These are phyloP conservation scores for Cryptococcus jaspeensis DNA, from an alignment of 1,284 basidiomycete genomes.

Conservation along the genomic window DNA sequence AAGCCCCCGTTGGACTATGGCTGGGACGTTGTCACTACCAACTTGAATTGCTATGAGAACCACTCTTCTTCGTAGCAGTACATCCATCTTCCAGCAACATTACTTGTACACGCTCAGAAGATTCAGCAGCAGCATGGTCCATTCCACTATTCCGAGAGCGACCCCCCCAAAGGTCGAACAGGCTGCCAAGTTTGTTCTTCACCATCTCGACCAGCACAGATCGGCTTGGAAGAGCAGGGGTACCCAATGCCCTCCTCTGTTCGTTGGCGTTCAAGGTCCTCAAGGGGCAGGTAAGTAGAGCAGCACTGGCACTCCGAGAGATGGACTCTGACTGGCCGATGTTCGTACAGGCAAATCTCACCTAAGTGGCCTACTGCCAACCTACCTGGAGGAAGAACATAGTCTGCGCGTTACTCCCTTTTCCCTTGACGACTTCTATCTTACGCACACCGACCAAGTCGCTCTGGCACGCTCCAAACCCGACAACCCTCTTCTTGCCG, in stretches of 20 bases:
- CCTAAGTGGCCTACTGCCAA: slow-evolving; percentile 27
- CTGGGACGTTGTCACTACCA: too few relatives aligned
- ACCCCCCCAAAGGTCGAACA: not conserved
- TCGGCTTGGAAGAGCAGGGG: not conserved
- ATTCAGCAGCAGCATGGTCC: too few relatives aligned
- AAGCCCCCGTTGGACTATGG: too few relatives aligned
- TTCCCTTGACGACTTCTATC: slow-evolving; percentile 44
- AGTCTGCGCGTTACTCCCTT: slow-evolving; percentile 27
- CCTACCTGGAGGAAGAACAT: slow-evolving; percentile 17
- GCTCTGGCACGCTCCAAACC: slow-evolving; percentile 24
- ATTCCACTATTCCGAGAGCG: not conserved
- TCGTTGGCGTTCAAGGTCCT: slow-evolving; percentile 33
- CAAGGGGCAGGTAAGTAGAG: slow-evolving; percentile 27
- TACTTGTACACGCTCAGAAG: too few relatives aligned
- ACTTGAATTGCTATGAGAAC: too few relatives aligned
- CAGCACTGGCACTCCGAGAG: not conserved
- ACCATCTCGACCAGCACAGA: not conserved
- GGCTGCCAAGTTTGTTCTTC: not conserved
- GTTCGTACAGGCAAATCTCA: slow-evolving; percentile 34
- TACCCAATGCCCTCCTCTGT: slow-evolving; percentile 13
- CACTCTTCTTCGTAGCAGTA: too few relatives aligned
- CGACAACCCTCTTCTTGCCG: slow-evolving; percentile 32
- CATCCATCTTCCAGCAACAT: too few relatives aligned
- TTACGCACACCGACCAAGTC: slow-evolving; percentile 24
- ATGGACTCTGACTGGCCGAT: not conserved